These are phyloP conservation scores for Rhizoctonia solani DNA, from an alignment of 1,284 basidiomycete species.

Conservation along the genomic window DNA sequence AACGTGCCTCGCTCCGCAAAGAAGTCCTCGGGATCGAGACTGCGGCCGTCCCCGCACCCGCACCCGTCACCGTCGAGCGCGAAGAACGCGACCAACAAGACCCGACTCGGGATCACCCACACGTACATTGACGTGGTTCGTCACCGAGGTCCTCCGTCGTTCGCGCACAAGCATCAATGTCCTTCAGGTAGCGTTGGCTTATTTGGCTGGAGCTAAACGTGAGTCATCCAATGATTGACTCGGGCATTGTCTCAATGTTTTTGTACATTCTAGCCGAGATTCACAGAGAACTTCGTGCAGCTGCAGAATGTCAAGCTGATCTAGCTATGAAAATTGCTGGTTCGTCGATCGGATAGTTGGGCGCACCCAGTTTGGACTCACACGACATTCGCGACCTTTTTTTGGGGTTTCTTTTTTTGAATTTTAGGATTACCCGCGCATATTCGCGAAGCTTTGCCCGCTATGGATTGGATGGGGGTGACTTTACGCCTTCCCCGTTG, in stretches of 20 bases:
- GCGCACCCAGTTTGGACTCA: neutral
- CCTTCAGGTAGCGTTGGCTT: slow-evolving; percentile 39
- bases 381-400: neutral
- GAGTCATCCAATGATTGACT: neutral
- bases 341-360: slow-evolving; percentile 11
- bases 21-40: neutral
- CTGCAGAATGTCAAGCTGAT: slow-evolving; percentile 11
- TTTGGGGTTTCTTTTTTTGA: neutral
- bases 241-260: neutral
- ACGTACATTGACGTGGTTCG: slow-evolving; percentile 20
- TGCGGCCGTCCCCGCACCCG: neutral
- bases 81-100: neutral
- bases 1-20: slow-evolving; percentile 20
- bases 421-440: slow-evolving; percentile 7
- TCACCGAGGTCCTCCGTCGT: slow-evolving; percentile 37
- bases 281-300: slow-evolving; percentile 15
- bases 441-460: neutral
- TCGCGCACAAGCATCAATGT: slow-evolving; percentile 36
- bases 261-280: slow-evolving; percentile 10
- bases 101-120: slow-evolving; percentile 16
- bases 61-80: neutral
- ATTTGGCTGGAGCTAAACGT: slow-evolving; percentile 29
- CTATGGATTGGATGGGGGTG: slow-evolving; percentile 5
- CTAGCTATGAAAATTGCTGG: slow-evolving; percentile 7
- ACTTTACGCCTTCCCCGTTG: slow-evolving; percentile 54